Conservation (phyloP, 1,284 basidiomycete genomes). For the Calocybe gambosa region DNA sequence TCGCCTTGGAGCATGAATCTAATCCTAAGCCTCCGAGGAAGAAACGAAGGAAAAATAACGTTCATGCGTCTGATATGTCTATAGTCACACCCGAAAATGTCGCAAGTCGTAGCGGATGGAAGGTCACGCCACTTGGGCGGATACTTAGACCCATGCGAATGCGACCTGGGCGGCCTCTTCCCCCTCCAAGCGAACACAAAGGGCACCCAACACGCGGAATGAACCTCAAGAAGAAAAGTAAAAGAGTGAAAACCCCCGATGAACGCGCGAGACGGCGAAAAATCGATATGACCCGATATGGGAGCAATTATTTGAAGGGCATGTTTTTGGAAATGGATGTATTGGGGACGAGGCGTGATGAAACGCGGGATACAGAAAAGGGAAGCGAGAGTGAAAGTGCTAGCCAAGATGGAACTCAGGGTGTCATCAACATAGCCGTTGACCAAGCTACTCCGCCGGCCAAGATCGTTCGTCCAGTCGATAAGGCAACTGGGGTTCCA, state of each 20-base stretch:
- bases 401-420: neutral
- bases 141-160: conserved; percentile 61
- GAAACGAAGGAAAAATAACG: conserved; percentile 30
- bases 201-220: conserved; percentile 11
- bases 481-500: no score
- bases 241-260: conserved; percentile 34
- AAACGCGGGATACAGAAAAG: conserved; percentile 5
- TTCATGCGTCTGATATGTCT: conserved; percentile 54
- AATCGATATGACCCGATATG: conserved; percentile 66
- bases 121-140: conserved; percentile 57
- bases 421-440: neutral
- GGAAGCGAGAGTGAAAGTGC: conserved; percentile 13
- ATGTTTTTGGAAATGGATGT: conserved; percentile 48
- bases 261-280: conserved; percentile 43
- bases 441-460: neutral
- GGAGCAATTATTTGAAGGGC: conserved; percentile 59
- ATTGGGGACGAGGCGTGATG: conserved; percentile 9
- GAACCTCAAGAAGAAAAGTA: conserved; percentile 26
- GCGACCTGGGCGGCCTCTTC: conserved; percentile 58
- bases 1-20: conserved; percentile 30
- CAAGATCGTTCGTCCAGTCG: no score
- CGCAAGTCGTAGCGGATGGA: conserved; percentile 51
- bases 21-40: conserved; percentile 31
- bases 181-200: conserved; percentile 25
- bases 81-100: conserved; percentile 53